Base-by-base conservation (phyloP, 257 asterid species). In the Dorcoceras hygrometricum region DNA sequence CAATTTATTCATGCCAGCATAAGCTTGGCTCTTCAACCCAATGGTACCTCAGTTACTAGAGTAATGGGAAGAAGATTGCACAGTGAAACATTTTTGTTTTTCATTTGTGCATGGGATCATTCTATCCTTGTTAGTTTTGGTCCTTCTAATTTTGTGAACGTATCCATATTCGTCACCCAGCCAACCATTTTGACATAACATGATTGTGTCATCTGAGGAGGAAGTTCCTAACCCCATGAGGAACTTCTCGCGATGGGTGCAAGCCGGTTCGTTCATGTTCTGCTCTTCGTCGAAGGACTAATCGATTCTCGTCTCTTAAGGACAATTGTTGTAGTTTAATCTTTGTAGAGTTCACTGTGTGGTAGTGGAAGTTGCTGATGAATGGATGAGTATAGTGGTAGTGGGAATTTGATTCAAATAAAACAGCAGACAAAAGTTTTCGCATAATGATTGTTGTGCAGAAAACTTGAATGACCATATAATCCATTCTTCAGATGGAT, bases 261-360 rank as follows among this genome's bases (percentile, higher is more conserved):
- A 24, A 66, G 23, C 64, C 59, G 66, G 50, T 54, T 59, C 6
- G 53, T 43, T 16, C 53, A 39, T 61, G 67, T 50, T 73, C 43
- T 61, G 69, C 71, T 71, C 68, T 70, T 73, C 71, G 70, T 70
- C 28, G 11, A 62, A 70, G 63, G 65, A 55, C 57, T 50, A 66
- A 71, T 20, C 74, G 46, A 76, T 68, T 63, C 68, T 72, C 75
- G 63, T 71, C 77, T 73, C 78, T 73, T 73, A 67, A 66, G 74
- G 80, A 78, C 75, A 78, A 76, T 77, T 83, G 81, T 79, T 75
- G 80, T 83, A 76, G 62, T 70, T 73, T 75, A 65, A 68, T 69
- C 60, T 54, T 53, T 75, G 71, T 75, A 75, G 75, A 77, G 73
- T 66, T 63, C 56, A 34, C 56, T n/a, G 62, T 32, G 66, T 53